A percentile compares a stretch with the other conserved stretches of the same genome.
phyloP scores from a whole-genome alignment of 352 stramenopile species.

The Globisporangium nagaii region DNA sequence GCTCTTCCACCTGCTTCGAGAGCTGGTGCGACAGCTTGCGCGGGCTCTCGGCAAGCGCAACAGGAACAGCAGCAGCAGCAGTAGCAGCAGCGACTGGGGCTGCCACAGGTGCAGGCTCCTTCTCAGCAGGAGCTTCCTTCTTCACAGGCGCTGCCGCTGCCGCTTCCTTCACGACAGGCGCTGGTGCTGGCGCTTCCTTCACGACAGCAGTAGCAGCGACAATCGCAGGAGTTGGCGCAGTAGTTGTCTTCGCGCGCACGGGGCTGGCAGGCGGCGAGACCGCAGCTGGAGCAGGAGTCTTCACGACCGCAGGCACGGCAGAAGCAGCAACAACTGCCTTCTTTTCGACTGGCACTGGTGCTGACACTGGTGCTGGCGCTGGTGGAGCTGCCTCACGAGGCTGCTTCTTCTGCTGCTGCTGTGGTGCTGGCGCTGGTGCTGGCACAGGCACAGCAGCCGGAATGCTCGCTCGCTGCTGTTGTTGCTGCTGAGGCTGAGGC shows the following conservation, averaged over 20 bases:
- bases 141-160: not conserved
- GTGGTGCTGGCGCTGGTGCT: constrained; percentile 5
- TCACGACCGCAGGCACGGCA: not conserved
- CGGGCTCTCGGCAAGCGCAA: not conserved
- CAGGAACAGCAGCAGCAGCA: constrained; percentile 10
- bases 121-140: not conserved
- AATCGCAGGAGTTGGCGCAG: not conserved
- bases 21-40: constrained; percentile 6
- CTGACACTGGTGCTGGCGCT: constrained; percentile 10
- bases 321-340: not conserved
- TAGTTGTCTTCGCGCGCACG: not conserved
- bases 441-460: not conserved
- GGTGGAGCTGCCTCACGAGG: not conserved
- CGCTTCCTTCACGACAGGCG: not conserved
- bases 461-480: not conserved
- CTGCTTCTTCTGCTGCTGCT: not conserved
- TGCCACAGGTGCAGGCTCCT: not conserved
- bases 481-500: constrained; percentile 2
- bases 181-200: not conserved
- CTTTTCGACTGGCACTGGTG: not conserved
- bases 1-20: constrained; percentile 16
- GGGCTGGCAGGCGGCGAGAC: not conserved
- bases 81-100: not conserved
- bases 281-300: not conserved
- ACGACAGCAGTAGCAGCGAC: not conserved